Base-by-base conservation (phyloP, 768 basidiomycete species). In the Lyophyllum semitale region DNA sequence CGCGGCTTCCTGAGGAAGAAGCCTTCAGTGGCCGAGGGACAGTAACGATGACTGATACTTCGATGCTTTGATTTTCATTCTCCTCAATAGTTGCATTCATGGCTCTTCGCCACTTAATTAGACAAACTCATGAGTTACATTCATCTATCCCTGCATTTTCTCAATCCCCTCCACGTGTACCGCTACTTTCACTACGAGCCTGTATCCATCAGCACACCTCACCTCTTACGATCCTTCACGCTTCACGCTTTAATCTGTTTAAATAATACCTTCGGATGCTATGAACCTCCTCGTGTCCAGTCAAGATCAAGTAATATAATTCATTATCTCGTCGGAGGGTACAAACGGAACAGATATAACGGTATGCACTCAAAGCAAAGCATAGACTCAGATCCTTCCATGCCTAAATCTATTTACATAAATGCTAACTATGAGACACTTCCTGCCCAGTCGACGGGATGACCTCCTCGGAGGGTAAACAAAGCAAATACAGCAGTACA, bases 1-100 rank as follows among this genome's bases (percentile, higher is more conserved):
- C 66, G 68, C 17, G 66, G 66, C 23, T 69, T 74, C 51, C 58
- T 73, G 40, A 67, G 70, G 46, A 68, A 65, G 54, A 71, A 72
- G 54, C 63, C 51, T 18, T 65, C 68, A 15, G 58, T 62, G 40
- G 29, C 64, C 37, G 69, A 70, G 59, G 66, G 48, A 51, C 33
- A 32, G 42, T 47, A 32, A 54, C 12, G 43, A n/a, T 37, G 38
- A 29, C 17, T 45, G 44, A 29, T 27, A 29, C 23, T 26, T 44
- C 18, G 9, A 26, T 40, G 12, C n/a, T 40, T 38, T 13, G 20
- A 6, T 51, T 42, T 6, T 42, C 25, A 8, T 43, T 43, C 18
- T 35, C 15, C 33, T 18, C 22, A 18, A 23, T 33, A 32, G 20
- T 22, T 20, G 32, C 15, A 8, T 51, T 29, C 51, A 47, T 42